These are phyloP conservation scores for Ascochyta clinopodiicola DNA, from an alignment of 2,329 filamentous ascomycete species.

Conservation along the genomic window DNA sequence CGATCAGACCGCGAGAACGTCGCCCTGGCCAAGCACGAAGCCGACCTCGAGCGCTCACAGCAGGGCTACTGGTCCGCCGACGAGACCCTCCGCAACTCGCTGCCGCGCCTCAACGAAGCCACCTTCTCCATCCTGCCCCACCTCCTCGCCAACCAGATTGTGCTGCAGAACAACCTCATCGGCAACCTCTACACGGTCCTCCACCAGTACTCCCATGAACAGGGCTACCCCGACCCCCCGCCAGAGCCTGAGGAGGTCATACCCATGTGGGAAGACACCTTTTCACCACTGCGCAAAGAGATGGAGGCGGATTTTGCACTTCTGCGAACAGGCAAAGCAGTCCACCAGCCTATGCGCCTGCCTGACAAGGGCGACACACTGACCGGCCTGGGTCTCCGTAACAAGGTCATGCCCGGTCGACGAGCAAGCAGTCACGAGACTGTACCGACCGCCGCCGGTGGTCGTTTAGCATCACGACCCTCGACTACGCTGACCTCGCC, in stretches of 20 bases:
- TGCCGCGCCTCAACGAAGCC: slow-evolving; percentile 74
- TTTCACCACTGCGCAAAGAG: slow-evolving; percentile 68
- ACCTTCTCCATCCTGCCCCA: slow-evolving; percentile 77
- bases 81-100: slow-evolving; percentile 71
- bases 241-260: slow-evolving; percentile 76
- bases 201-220: slow-evolving; percentile 73
- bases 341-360: slow-evolving; percentile 63
- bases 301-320: slow-evolving; percentile 68
- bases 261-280: slow-evolving; percentile 68
- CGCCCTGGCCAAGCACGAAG: slow-evolving; percentile 72
- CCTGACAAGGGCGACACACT: slow-evolving; percentile 54
- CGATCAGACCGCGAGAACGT: slow-evolving; percentile 76
- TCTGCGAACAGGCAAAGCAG: slow-evolving; percentile 71
- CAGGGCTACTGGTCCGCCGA: slow-evolving; percentile 80
- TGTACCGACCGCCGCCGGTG: slow-evolving; percentile 38
- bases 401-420: slow-evolving; percentile 47
- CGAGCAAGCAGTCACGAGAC: slow-evolving; percentile 45
- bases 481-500: slow-evolving; percentile 33
- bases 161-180: slow-evolving; percentile 78
- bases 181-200: slow-evolving; percentile 80
- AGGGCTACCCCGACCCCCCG: slow-evolving; percentile 73
- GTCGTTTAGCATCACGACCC: slow-evolving; percentile 36
- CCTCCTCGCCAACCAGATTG: slow-evolving; percentile 72
- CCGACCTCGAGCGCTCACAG: slow-evolving; percentile 69
- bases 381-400: slow-evolving; percentile 57